Evolutionary conservation across 2,329 filamentous ascomycete species (phyloP).

Genomic region (Colletotrichum navitas): DNA sequence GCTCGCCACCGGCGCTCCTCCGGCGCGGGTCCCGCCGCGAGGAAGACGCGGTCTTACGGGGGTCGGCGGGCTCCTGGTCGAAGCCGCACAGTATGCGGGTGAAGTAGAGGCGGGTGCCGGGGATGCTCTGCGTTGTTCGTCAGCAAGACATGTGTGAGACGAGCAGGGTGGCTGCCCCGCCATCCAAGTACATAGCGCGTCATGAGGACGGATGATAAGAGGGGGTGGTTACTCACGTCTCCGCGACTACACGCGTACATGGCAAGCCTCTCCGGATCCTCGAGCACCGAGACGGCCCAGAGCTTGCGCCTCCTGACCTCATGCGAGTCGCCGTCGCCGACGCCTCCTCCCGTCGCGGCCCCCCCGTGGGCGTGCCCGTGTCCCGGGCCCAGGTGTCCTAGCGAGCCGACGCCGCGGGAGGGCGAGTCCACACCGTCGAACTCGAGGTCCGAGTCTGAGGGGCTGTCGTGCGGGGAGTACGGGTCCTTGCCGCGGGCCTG

Average conservation of each 20-base stretch:
- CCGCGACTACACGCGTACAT: constrained; percentile 67
- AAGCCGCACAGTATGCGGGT: constrained; percentile 68
- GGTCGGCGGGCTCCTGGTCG: constrained; percentile 48
- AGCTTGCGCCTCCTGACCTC: constrained; percentile 58
- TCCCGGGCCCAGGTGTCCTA: constrained; percentile 22
- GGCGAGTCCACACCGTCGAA: constrained; percentile 34
- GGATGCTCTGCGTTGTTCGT: constrained; percentile 60
- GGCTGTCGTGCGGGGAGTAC: constrained; percentile 53
- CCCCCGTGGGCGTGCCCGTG: background rate
- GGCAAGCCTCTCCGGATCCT: constrained; percentile 69
- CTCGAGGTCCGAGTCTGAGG: constrained; percentile 49
- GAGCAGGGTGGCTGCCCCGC: background rate
- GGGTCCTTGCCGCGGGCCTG: constrained; percentile 72
- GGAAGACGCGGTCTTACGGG: constrained; percentile 31
- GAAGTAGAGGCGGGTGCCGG: constrained; percentile 68
- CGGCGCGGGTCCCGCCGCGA: constrained; percentile 30
- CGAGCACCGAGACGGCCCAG: constrained; percentile 66
- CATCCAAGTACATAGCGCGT: background rate
- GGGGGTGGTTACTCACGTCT: constrained; percentile 59
- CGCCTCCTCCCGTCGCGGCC: background rate
- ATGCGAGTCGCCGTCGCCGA: constrained; percentile 54
- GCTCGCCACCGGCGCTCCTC: constrained; percentile 43
- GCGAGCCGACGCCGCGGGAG: constrained; percentile 16
- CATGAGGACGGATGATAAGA: background rate
- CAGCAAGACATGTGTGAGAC: background rate